phyloP scores from a whole-genome alignment of 2,329 filamentous ascomycete species.

The Exophiala viscosa region DNA sequence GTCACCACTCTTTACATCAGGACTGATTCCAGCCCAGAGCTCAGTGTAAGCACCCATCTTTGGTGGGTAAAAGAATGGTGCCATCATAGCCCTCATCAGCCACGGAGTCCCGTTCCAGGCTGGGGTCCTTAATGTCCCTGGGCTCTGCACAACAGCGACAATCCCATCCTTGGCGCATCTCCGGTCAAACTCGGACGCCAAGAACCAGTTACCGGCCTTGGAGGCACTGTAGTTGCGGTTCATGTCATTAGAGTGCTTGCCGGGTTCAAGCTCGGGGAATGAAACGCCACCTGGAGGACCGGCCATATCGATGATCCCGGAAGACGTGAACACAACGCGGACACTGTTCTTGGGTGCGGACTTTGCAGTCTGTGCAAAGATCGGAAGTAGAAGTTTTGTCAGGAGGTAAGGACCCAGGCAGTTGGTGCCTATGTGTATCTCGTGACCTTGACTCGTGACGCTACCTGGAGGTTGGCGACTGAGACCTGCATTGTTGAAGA shows the following conservation, averaged over 20 bases:
- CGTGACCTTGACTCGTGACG: slow-evolving; percentile 34
- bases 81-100: slow-evolving; percentile 23
- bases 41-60: slow-evolving; percentile 47
- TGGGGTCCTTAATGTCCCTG: slow-evolving; percentile 35
- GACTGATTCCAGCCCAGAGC: slow-evolving; percentile 46
- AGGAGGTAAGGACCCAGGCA: slow-evolving; percentile 36
- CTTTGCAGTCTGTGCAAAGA: slow-evolving; percentile 30
- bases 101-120: slow-evolving; percentile 32
- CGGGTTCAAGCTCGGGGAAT: background rate
- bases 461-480: slow-evolving; percentile 35
- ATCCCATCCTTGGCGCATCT: slow-evolving; percentile 19
- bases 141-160: slow-evolving; percentile 29
- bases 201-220: slow-evolving; percentile 13
- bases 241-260: background rate
- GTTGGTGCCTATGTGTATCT: slow-evolving; percentile 38
- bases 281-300: slow-evolving; percentile 1
- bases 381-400: slow-evolving; percentile 35
- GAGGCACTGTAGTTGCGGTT: slow-evolving; percentile 1
- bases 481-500: slow-evolving; percentile 37
- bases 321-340: slow-evolving; percentile 25
- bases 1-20: slow-evolving; percentile 41
- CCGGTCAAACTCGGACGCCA: slow-evolving; percentile 24
- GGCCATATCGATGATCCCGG: background rate
- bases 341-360: slow-evolving; percentile 29
- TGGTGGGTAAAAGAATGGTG: slow-evolving; percentile 31